Base-by-base conservation (phyloP, 495 filamentous ascomycete species). In the Penicillium ucsense region DNA sequence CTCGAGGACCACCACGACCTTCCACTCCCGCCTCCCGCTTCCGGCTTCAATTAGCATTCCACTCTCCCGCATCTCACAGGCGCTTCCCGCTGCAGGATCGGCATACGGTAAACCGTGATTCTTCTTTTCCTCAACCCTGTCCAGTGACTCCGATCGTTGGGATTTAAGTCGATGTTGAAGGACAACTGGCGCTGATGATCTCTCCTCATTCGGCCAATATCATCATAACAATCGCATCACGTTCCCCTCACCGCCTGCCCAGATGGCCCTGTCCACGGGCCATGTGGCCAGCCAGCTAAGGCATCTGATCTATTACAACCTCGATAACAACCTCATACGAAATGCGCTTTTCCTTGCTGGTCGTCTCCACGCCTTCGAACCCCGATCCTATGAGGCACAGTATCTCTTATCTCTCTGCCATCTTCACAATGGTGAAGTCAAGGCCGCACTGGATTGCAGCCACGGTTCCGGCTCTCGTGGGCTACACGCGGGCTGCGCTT, bases 281-380 rank as follows among this genome's bases (percentile, higher is more conserved):
- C 75, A 83, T 61, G 75, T 89, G 53, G 73, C 84, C 36, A 73
- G 73, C 62, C 86, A 94, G 66, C 72, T 97, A 54, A 79, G 85
- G 60, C 85, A 92, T 59, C 75, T 88, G 44, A 82, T 97, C 50
- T 86, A 89, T 66, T 95, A 97, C 67, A 83, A 94, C 60, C 80
- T 98, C 62, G 92, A 98, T 67, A 94, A 91, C 55, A 83, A 90
- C 55, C 76, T 90, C 31, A 74, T 85, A 53, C 78, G 85, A 32
- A 96, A 92, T 55, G 92, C 92, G 43, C 79, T 95, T 31, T 97
- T 97, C 67, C 82, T 94, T 36, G 85, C 92, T 41, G 87, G 88
- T 43, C 83, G 92, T 41, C 76, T 97, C 4, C 75, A 81, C 41
- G 90, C 89, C 33, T 81, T 88, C 55, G 92, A 97, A 50, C 80